Base-by-base conservation (phyloP, 139 green algal species). In the Spirogloea muscicola region DNA sequence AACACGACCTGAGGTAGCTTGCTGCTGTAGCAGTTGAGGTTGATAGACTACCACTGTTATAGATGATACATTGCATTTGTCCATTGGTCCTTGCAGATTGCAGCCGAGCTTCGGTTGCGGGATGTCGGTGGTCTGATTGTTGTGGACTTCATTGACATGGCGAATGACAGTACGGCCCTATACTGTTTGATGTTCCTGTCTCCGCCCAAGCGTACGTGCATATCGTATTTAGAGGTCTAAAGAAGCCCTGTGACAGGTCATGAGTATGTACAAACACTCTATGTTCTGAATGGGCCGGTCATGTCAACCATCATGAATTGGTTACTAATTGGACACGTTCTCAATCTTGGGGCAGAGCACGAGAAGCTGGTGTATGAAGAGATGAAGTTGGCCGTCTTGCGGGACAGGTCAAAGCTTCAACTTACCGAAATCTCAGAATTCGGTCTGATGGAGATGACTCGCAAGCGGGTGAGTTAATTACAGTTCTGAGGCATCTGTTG, bases 91-190 rank as follows among this genome's bases (percentile, higher is more conserved):
- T 51, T 51, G 57, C 70, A 78, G 70, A 82, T 81, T 9, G 73
- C 66, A 36, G 18, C 49, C 18, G 73, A 81, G 73, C 16, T 81
- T 40, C 66, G 73, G 0, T 13, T 79, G 52, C 39, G 73, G 51
- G 73, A 81, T 69, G 6, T 81, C 16, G 70, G 70, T 16, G 73
- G 73, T 10, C 74, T 81, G 2, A 76, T 81, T 2, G 73, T 81
- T 1, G 43, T 81, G 10, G 73, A 81, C 69, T 81, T 81, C 39
- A 81, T 81, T n/a, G 68, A 81, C 68, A 83, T 83, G 73, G 39
- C 37, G 13, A 16, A 16, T 10, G n/a, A n/a, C n/a, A n/a, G n/a
- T 52, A 10, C 44, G 13, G 16, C 44, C 10, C 13, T 52, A 52
- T 13, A 52, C 10, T 52, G 44, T 52, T 13, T 52, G 13, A 16